A percentile compares a stretch with the other conserved stretches of the same genome.
Evolutionary conservation across 2,329 filamentous ascomycete species (phyloP).

Genomic region (Scleromitrula shiraiana): DNA sequence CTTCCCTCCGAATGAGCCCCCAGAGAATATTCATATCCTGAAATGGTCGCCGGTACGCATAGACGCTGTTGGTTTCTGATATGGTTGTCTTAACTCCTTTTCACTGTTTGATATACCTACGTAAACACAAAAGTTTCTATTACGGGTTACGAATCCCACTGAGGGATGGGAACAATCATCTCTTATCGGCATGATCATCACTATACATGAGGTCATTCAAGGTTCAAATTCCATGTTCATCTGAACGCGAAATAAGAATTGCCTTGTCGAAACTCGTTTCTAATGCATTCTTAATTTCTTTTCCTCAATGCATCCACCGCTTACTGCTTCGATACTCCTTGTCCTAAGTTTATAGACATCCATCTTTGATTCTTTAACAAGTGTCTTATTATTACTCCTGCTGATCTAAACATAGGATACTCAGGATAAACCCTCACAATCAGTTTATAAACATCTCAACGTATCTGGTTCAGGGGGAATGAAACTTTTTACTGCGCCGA

Average conservation of each 20-base stretch:
- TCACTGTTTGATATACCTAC: background rate
- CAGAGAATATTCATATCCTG: background rate
- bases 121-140: background rate
- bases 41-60: no score
- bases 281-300: slow-evolving; percentile 6
- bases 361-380: no score
- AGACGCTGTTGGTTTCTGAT: no score
- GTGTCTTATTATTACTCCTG: no score
- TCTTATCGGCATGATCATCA: slow-evolving; percentile 6
- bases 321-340: background rate
- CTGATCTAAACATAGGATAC: slow-evolving; percentile 2
- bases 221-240: background rate
- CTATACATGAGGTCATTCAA: slow-evolving; percentile 6
- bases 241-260: slow-evolving; percentile 2
- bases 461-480: background rate
- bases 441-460: background rate
- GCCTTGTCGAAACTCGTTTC: slow-evolving; percentile 5
- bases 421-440: slow-evolving; percentile 1
- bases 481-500: background rate
- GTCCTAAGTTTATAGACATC: no score
- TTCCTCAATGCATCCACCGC: background rate
- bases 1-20: background rate
- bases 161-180: slow-evolving; percentile 1
- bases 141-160: background rate
- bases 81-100: slow-evolving; percentile 4